These are phyloP conservation scores for Strobilomyces confusus DNA, from an alignment of 768 basidiomycete species.

Conservation along the genomic window DNA sequence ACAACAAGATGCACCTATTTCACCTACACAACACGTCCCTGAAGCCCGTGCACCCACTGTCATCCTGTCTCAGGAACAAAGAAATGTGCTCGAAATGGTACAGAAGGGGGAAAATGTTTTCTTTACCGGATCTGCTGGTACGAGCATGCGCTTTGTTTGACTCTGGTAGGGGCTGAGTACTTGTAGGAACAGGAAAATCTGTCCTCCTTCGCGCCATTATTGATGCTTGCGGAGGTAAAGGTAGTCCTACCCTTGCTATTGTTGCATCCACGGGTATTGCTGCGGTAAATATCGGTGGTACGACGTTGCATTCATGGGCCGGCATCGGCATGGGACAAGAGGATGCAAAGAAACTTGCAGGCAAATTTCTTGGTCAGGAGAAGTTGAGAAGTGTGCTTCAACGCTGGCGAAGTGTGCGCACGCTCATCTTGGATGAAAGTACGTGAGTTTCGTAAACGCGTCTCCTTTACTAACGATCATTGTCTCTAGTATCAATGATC, in stretches of 20 bases:
- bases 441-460: conserved; percentile 19
- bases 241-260: conserved; percentile 48
- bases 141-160: neutral
- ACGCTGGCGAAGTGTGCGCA: conserved; percentile 60
- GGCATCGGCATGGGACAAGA: conserved; percentile 76
- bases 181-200: conserved; percentile 75
- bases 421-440: conserved; percentile 87
- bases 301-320: conserved; percentile 79
- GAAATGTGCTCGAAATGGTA: conserved; percentile 46
- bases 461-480: neutral
- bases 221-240: conserved; percentile 36
- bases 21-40: neutral
- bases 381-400: conserved; percentile 38
- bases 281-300: conserved; percentile 77
- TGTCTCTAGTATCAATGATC: conserved; percentile 77
- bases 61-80: conserved; percentile 51
- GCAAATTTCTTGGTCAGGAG: conserved; percentile 46
- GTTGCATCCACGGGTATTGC: conserved; percentile 82
- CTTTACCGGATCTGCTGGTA: conserved; percentile 83
- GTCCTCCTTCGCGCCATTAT: conserved; percentile 78
- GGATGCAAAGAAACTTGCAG: conserved; percentile 44
- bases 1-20: neutral
- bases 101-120: conserved; percentile 65
- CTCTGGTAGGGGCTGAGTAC: neutral
- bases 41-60: conserved; percentile 20